Conservation (phyloP, 129 eudicot genomes). For the Ambrosia trifida region DNA sequence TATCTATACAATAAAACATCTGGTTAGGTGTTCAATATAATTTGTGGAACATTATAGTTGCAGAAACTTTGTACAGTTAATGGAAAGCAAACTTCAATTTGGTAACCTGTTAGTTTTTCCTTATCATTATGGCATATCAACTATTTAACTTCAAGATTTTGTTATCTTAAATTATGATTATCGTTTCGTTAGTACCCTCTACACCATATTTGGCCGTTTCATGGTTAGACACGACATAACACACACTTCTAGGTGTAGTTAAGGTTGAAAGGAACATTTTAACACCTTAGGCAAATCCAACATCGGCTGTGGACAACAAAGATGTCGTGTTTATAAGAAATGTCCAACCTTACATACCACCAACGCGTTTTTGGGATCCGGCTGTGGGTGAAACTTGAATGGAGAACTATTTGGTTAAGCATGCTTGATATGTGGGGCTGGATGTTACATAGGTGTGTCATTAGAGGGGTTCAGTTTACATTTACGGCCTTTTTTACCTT, state of each 20-base stretch:
- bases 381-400: no score
- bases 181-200: not conserved
- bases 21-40: constrained; percentile 30
- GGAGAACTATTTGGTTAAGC: no score
- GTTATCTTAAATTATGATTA: not conserved
- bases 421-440: no score
- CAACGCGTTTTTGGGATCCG: no score
- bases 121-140: constrained; percentile 8
- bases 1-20: constrained; percentile 42
- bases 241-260: not conserved
- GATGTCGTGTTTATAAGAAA: no score
- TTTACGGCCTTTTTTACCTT: no score
- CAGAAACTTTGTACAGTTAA: constrained; percentile 63
- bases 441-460: no score
- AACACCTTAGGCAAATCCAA: no score
- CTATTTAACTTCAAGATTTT: constrained; percentile 2
- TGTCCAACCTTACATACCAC: no score
- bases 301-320: no score
- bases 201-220: not conserved
- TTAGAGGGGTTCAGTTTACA: no score
- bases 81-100: constrained; percentile 43
- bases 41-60: constrained; percentile 46
- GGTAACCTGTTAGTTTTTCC: constrained; percentile 22
- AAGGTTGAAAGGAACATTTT: not conserved
- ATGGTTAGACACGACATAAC: not conserved